Conservation (phyloP, 768 basidiomycete genomes). For the Suillus americanus region DNA sequence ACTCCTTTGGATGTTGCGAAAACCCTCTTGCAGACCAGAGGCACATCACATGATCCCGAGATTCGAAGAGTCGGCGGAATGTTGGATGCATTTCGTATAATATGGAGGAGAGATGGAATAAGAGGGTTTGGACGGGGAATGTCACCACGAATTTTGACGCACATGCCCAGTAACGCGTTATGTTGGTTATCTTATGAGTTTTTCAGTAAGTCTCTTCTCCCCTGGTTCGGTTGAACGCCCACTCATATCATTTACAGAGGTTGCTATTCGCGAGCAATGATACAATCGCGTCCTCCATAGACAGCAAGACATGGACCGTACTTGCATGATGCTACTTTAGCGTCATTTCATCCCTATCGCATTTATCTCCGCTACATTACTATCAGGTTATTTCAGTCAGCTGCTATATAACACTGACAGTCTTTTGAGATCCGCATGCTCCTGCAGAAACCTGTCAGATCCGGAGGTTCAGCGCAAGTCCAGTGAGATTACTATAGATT, state of each 20-base stretch:
- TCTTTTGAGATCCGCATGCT: not conserved
- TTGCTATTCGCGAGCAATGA: slow-evolving; percentile 53
- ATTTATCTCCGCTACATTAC: slow-evolving; percentile 16
- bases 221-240: not conserved
- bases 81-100: slow-evolving; percentile 84
- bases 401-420: not conserved
- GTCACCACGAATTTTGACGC: slow-evolving; percentile 88
- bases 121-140: slow-evolving; percentile 87
- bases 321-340: not conserved
- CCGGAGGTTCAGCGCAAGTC: not conserved
- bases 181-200: slow-evolving; percentile 99
- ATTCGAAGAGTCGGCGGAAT: slow-evolving; percentile 85
- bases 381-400: slow-evolving; percentile 9
- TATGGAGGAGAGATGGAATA: slow-evolving; percentile 82
- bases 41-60: slow-evolving; percentile 80
- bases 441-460: not conserved
- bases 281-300: slow-evolving; percentile 15
- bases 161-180: slow-evolving; percentile 95
- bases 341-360: not conserved
- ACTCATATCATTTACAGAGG: slow-evolving; percentile 42
- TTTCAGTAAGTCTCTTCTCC: slow-evolving; percentile 72
- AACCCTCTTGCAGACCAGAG: slow-evolving; percentile 93
- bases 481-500: not conserved
- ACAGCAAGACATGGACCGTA: slow-evolving; percentile 6
- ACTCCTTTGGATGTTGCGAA: slow-evolving; percentile 98